Conservation (phyloP, 495 filamentous ascomycete genomes). For the Cercophora newfieldiana region DNA sequence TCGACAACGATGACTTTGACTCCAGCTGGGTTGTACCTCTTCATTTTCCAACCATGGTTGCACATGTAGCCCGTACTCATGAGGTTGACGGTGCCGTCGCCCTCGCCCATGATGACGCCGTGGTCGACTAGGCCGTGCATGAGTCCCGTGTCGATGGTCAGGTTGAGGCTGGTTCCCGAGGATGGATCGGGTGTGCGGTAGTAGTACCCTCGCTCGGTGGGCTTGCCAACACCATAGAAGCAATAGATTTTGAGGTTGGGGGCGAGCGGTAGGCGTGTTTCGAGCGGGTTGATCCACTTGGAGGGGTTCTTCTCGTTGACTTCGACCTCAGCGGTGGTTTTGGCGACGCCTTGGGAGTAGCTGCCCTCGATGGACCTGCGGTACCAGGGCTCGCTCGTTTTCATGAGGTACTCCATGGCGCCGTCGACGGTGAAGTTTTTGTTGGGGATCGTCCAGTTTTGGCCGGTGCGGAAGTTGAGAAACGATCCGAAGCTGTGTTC, state of each 20-base stretch:
- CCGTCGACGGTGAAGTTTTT: constrained; percentile 78
- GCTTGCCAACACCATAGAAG: constrained; percentile 93
- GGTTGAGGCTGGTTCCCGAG: constrained; percentile 63
- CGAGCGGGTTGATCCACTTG: constrained; percentile 95
- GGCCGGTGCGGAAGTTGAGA: constrained; percentile 74
- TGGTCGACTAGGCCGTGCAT: constrained; percentile 72
- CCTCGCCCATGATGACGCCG: constrained; percentile 89
- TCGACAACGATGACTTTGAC: constrained; percentile 81
- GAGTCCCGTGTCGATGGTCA: constrained; percentile 83
- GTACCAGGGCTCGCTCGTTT: constrained; percentile 85
- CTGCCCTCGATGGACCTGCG: constrained; percentile 62
- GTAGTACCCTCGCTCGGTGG: constrained; percentile 87
- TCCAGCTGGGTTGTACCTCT: constrained; percentile 87
- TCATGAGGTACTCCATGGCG: constrained; percentile 73
- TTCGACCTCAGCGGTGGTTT: constrained; percentile 78
- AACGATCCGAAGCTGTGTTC: constrained; percentile 74
- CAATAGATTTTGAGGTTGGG: constrained; percentile 95
- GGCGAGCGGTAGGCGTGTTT: constrained; percentile 82
- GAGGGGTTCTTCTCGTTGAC: constrained; percentile 76
- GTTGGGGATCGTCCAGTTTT: constrained; percentile 54
- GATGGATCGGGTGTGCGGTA: constrained; percentile 76
- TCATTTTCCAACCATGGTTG: constrained; percentile 87
- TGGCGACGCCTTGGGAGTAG: constrained; percentile 89
- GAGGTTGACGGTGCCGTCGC: constrained; percentile 91
- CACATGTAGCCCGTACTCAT: constrained; percentile 95